These are phyloP conservation scores for Salvia splendens DNA, from an alignment of 257 asterid genomes.

Conservation along the genomic window DNA sequence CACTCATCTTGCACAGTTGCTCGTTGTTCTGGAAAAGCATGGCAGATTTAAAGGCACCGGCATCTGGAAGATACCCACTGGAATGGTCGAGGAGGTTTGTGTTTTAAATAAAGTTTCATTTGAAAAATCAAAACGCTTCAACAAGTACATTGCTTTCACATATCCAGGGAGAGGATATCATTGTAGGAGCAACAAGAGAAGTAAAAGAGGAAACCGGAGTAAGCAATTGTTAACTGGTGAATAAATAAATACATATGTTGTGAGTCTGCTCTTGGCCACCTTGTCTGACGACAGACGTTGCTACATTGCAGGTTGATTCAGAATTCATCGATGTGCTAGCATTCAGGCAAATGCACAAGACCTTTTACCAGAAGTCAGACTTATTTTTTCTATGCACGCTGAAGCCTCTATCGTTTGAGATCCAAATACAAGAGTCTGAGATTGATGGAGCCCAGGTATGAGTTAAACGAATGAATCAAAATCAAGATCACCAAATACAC, in stretches of 20 bases:
- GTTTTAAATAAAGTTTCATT: slow-evolving; percentile 8
- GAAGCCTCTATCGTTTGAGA: slow-evolving; percentile 60
- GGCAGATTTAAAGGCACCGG: slow-evolving; percentile 58
- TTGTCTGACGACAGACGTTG: slow-evolving; percentile 29
- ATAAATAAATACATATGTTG: slow-evolving; percentile 13
- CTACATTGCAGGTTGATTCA: slow-evolving; percentile 52
- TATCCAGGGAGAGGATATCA: slow-evolving; percentile 73
- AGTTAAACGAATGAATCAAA: too few species aligned
- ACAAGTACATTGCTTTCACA: slow-evolving; percentile 21
- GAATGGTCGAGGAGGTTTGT: slow-evolving; percentile 65
- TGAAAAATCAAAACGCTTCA: background rate
- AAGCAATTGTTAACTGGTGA: slow-evolving; percentile 39
- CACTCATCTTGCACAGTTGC: slow-evolving; percentile 50
- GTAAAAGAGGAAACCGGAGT: slow-evolving; percentile 87
- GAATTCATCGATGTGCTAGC: slow-evolving; percentile 54
- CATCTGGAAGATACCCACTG: slow-evolving; percentile 83
- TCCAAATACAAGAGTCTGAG: slow-evolving; percentile 68
- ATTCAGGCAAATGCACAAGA: slow-evolving; percentile 61
- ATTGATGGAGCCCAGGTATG: slow-evolving; percentile 75
- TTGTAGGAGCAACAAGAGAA: slow-evolving; percentile 66
- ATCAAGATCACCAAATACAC: too few species aligned
- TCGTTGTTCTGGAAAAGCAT: slow-evolving; percentile 68
- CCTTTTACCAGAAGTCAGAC: slow-evolving; percentile 63
- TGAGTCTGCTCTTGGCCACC: slow-evolving; percentile 23
- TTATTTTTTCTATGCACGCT: slow-evolving; percentile 61